Conservation (phyloP, 116 monocot species). For the Dioscorea cayenensis region DNA sequence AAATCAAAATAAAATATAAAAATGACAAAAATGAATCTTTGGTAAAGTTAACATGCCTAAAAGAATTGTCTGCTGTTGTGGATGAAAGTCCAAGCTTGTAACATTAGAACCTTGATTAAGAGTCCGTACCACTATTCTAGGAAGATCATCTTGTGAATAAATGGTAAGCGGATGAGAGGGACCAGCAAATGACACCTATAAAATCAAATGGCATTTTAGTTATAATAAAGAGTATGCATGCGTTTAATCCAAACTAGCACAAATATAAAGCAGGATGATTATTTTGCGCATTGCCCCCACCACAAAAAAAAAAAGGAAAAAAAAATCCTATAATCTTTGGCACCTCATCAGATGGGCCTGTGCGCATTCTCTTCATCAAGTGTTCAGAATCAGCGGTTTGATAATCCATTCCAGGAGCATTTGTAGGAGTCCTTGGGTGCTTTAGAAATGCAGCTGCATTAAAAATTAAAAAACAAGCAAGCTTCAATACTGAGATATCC, state of each 20-base stretch:
- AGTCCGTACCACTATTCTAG: slow-evolving; percentile 53
- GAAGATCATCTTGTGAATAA: slow-evolving; percentile 76
- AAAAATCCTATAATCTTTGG: not conserved
- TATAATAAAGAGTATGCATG: no score
- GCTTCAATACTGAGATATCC: not conserved
- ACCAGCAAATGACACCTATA: slow-evolving; percentile 61
- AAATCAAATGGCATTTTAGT: not conserved
- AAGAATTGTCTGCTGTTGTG: slow-evolving; percentile 73
- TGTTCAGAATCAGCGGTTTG: slow-evolving; percentile 85
- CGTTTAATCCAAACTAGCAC: not conserved
- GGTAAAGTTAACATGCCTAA: slow-evolving; percentile 42
- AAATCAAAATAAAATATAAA: not conserved
- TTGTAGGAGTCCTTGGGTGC: slow-evolving; percentile 54
- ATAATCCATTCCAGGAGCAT: slow-evolving; percentile 74
- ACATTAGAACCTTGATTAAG: slow-evolving; percentile 86
- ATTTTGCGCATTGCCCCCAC: not conserved
- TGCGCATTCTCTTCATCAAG: slow-evolving; percentile 70
- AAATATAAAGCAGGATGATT: not conserved
- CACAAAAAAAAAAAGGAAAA: not conserved
- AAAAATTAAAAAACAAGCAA: not conserved
- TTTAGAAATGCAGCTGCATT: slow-evolving; percentile 52
- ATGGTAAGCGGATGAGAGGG: slow-evolving; percentile 40
- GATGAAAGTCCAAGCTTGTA: slow-evolving; percentile 95
- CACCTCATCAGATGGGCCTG: slow-evolving; percentile 80
- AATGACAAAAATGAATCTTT: not conserved